phyloP scores from a whole-genome alignment of 1,139 yeast genomes.

The Wickerhamiella pararugosa region DNA sequence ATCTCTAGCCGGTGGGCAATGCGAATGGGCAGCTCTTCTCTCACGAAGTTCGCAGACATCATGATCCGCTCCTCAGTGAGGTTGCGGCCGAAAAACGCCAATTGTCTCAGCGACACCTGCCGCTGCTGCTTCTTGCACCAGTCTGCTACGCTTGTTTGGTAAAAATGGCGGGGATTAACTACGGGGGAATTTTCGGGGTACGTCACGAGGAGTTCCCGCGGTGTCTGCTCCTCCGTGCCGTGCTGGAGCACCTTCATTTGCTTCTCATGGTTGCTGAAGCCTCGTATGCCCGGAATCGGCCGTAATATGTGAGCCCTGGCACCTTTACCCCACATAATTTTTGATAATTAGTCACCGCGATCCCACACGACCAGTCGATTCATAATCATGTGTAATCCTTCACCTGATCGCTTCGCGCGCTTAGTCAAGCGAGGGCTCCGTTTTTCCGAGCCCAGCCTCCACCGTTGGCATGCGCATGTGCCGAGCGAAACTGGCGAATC shows the following conservation, averaged over 20 bases:
- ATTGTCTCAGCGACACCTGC: slow-evolving; percentile 74
- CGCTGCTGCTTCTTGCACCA: slow-evolving; percentile 60
- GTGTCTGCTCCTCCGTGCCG: neutral
- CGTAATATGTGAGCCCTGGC: too few species aligned
- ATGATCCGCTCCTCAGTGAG: slow-evolving; percentile 67
- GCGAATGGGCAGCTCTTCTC: slow-evolving; percentile 71
- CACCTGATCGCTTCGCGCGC: too few species aligned
- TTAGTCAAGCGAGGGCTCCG: too few species aligned
- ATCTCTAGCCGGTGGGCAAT: slow-evolving; percentile 67
- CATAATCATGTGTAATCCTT: too few species aligned
- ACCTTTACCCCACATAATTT: too few species aligned
- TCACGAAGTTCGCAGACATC: slow-evolving; percentile 72
- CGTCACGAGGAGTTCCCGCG: slow-evolving; percentile 11
- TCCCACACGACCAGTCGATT: too few species aligned
- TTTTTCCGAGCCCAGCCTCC: too few species aligned
- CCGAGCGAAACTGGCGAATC: too few species aligned
- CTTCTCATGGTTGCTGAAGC: slow-evolving; percentile 7
- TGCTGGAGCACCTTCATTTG: slow-evolving; percentile 8
- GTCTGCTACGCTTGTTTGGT: slow-evolving; percentile 57
- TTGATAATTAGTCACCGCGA: too few species aligned
- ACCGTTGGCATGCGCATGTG: too few species aligned
- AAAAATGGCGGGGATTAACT: slow-evolving; percentile 47
- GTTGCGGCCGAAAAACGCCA: slow-evolving; percentile 78
- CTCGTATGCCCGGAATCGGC: neutral
- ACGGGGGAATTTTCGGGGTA: slow-evolving; percentile 25